Evolutionary conservation across 1,139 yeast genomes (phyloP).

Genomic region (Nakaseomyces kungkrabaensis): DNA sequence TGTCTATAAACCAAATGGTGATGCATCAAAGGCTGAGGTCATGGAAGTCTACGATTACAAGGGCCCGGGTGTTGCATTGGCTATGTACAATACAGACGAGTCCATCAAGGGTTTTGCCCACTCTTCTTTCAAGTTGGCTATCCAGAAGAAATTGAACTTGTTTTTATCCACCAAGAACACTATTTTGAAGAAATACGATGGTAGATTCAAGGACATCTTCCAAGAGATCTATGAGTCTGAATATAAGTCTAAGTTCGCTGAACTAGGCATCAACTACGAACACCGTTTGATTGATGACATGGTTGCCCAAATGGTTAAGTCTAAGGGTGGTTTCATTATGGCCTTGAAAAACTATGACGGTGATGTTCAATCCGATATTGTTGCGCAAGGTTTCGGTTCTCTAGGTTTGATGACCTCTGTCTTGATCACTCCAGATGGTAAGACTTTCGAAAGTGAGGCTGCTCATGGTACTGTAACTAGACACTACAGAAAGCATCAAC

Average conservation of each 20-base stretch:
- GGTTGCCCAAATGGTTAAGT: slow-evolving; percentile 84
- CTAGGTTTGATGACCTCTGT: slow-evolving; percentile 79
- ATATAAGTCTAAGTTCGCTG: slow-evolving; percentile 50
- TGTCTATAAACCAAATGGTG: slow-evolving; percentile 46
- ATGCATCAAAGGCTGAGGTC: slow-evolving; percentile 36
- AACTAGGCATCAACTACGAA: slow-evolving; percentile 65
- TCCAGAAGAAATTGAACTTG: slow-evolving; percentile 54
- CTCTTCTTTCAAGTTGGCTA: slow-evolving; percentile 66
- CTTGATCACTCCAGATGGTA: slow-evolving; percentile 77
- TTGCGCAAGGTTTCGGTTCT: slow-evolving; percentile 82
- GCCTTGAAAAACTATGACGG: slow-evolving; percentile 83
- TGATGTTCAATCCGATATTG: slow-evolving; percentile 77
- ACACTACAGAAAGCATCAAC: slow-evolving; percentile 76
- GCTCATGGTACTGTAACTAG: slow-evolving; percentile 86
- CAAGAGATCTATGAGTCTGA: slow-evolving; percentile 51
- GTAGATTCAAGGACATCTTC: slow-evolving; percentile 72
- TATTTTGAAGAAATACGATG: slow-evolving; percentile 72
- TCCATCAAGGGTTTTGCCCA: slow-evolving; percentile 73
- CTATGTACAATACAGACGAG: slow-evolving; percentile 77
- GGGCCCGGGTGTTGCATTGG: slow-evolving; percentile 60
- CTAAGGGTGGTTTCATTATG: slow-evolving; percentile 74
- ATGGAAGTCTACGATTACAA: slow-evolving; percentile 51
- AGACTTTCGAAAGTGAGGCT: slow-evolving; percentile 74
- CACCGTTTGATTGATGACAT: slow-evolving; percentile 79
- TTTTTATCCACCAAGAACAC: slow-evolving; percentile 73